phyloP scores from a whole-genome alignment of 2,329 filamentous ascomycete genomes.

The Lecanicillium sp. region DNA sequence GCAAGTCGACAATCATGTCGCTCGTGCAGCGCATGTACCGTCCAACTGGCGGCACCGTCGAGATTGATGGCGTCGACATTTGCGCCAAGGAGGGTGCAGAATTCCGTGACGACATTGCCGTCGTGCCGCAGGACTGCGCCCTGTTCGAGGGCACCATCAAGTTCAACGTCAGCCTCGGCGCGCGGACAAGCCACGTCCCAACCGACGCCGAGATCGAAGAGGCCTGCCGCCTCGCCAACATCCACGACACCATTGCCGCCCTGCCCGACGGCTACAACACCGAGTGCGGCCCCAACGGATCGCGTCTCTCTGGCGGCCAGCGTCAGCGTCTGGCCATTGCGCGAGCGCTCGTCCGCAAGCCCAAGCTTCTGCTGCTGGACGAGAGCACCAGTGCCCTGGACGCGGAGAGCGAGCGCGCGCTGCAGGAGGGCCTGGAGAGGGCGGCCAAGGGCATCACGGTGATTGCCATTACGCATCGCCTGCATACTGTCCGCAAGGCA shows the following conservation, averaged over 20 bases:
- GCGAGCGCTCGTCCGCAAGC: conserved; percentile 63
- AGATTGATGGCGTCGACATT: conserved; percentile 40
- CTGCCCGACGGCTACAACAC: conserved; percentile 61
- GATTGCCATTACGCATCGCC: conserved; percentile 49
- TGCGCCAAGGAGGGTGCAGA: conserved; percentile 29
- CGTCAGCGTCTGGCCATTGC: conserved; percentile 74
- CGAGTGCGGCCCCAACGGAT: conserved; percentile 62
- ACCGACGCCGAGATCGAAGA: conserved; percentile 55
- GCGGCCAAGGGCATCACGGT: conserved; percentile 47
- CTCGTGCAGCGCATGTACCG: conserved; percentile 44
- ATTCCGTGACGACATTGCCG: conserved; percentile 45
- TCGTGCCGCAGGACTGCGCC: conserved; percentile 51
- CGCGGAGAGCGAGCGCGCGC: conserved; percentile 55
- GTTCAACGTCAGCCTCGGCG: conserved; percentile 50
- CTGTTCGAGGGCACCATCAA: conserved; percentile 48
- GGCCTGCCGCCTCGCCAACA: conserved; percentile 60
- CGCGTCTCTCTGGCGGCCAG: conserved; percentile 70
- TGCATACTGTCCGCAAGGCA: conserved; percentile 49
- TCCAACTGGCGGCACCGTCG: conserved; percentile 30
- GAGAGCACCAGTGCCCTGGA: conserved; percentile 78
- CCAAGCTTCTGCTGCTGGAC: conserved; percentile 68
- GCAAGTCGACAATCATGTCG: conserved; percentile 59
- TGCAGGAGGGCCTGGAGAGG: conserved; percentile 59
- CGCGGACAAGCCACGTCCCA: conserved; percentile 44
- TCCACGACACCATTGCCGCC: conserved; percentile 58